phyloP scores from a whole-genome alignment of 208 protist species.

The Wallacemonas collosoma region DNA sequence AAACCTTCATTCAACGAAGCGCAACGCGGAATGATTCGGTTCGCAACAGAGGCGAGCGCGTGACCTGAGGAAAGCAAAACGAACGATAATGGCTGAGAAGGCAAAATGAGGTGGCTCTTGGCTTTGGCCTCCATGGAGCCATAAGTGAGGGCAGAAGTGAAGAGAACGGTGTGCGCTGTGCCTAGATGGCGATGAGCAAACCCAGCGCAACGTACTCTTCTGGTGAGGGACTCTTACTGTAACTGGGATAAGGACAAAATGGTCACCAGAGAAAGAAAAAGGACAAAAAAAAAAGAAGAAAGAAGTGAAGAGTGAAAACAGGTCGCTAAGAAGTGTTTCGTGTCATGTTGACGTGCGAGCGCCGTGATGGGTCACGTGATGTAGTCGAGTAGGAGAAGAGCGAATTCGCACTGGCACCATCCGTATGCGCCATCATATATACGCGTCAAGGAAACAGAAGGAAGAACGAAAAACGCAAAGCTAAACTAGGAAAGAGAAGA shows the following conservation, averaged over 20 bases:
- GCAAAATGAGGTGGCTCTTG: no score
- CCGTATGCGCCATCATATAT: neutral
- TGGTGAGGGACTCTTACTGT: neutral
- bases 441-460: neutral
- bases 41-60: no score
- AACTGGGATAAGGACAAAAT: slow-evolving; percentile 4
- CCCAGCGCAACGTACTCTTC: neutral
- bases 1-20: no score
- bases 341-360: neutral
- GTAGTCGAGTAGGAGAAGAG: neutral
- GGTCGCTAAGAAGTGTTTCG: neutral
- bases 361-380: no score
- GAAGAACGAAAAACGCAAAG: neutral
- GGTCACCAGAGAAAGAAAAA: slow-evolving; percentile 13
- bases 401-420: neutral
- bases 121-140: no score
- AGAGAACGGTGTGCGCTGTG: no score
- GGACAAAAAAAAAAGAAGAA: slow-evolving; percentile 9
- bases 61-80: no score
- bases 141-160: no score
- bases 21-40: no score
- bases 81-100: no score
- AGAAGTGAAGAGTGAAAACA: slow-evolving; percentile 15
- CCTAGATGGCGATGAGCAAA: neutral
- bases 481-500: slow-evolving; percentile 8